Conservation (phyloP, 2,329 filamentous ascomycete species). For the Paecilomyces niveus region DNA sequence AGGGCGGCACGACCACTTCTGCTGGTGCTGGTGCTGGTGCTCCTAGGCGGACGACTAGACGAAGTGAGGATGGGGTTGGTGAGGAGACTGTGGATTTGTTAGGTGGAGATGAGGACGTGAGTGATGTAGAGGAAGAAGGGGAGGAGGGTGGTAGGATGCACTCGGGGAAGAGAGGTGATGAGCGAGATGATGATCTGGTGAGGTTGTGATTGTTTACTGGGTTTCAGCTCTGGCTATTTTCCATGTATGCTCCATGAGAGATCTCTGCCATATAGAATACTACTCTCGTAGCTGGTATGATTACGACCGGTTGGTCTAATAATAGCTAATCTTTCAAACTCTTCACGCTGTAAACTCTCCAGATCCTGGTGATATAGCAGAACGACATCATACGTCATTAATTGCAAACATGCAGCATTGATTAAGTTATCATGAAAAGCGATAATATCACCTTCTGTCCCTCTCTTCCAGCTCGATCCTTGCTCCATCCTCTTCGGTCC, state of each 20-base stretch:
- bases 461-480: conserved; percentile 40
- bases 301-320: background rate
- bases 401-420: background rate
- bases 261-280: too few relatives aligned
- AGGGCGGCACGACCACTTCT: conserved; percentile 1
- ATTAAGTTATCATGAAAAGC: background rate
- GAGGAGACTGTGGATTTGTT: conserved; percentile 1
- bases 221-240: background rate
- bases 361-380: background rate
- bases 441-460: conserved; percentile 7
- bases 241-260: too few relatives aligned
- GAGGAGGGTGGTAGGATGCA: conserved; percentile 1
- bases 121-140: conserved; percentile 3
- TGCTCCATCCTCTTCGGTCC: conserved; percentile 45
- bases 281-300: too few relatives aligned
- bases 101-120: conserved; percentile 5
- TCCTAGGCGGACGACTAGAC: background rate
- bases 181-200: conserved; percentile 3
- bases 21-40: background rate
- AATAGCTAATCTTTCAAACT: background rate
- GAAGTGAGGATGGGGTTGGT: conserved; percentile 5
- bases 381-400: background rate
- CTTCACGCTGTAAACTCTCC: background rate
- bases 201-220: background rate
- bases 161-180: conserved; percentile 2